Evolutionary conservation across 2,329 filamentous ascomycete genomes (phyloP), one percentile per base, ranked within the genome.

Genomic region (Sarocladium strictum): DNA sequence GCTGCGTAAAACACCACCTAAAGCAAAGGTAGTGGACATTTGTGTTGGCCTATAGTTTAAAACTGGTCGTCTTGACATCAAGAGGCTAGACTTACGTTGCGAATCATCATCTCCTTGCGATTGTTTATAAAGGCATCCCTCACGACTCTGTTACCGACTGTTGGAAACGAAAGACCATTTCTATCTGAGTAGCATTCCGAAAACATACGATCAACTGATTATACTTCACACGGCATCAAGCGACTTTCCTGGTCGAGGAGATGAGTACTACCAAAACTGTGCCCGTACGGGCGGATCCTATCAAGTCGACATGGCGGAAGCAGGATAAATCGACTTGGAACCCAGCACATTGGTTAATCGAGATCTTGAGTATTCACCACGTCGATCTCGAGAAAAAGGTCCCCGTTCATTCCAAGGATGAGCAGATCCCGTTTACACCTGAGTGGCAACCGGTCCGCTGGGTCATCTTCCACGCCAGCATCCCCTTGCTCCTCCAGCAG

Each of bases 231-330:
- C n/a, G n/a, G n/a, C n/a, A n/a, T n/a, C n/a, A n/a, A n/a, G n/a
- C n/a, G n/a, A n/a, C n/a, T n/a, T n/a, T n/a, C n/a, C n/a, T n/a
- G n/a, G n/a, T n/a, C n/a, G n/a, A n/a, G n/a, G n/a, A n/a, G n/a
- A 51, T 51, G 47, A 51, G 27, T 14, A 7, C 47, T n/a, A n/a
- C n/a, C n/a, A n/a, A n/a, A n/a, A n/a, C n/a, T n/a, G n/a, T n/a
- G n/a, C n/a, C n/a, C 17, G 17, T 27, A 4, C 47, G 29, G 10
- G 15, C 9, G 49, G 69, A 72, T 59, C 71, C 69, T 10, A 72
- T 73, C 64, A 72, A 71, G 62, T 70, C 70, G 3, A 72, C 70
- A 7, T 73, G 70, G 70, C 65, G 65, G 3, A 40, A 35, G 5
- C 56, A 54, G 21, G 64, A 66, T 56, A 61, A 56, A 23, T 56